phyloP scores from a whole-genome alignment of 1,284 basidiomycete genomes.

The Apiotrichum laibachii region DNA sequence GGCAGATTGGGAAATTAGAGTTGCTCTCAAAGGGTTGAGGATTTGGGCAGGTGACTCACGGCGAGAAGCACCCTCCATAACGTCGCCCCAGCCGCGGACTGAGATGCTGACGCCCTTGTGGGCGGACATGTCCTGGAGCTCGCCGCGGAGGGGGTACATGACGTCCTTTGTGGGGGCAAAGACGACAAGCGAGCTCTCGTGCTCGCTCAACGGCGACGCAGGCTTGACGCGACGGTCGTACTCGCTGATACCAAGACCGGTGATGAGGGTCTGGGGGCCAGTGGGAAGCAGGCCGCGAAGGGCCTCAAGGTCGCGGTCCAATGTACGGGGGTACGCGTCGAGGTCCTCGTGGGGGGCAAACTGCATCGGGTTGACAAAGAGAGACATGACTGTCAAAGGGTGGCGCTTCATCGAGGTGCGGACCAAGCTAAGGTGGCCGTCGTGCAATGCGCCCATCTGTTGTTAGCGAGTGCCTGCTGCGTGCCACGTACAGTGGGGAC shows the following conservation, averaged over 20 bases:
- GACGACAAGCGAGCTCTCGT: slow-evolving; percentile 61
- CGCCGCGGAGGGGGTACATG: slow-evolving; percentile 79
- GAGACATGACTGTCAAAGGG: slow-evolving; percentile 84
- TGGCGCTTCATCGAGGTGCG: slow-evolving; percentile 69
- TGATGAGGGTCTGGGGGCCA: slow-evolving; percentile 36
- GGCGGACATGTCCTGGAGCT: slow-evolving; percentile 68
- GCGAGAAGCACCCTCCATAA: slow-evolving; percentile 50
- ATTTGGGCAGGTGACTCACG: slow-evolving; percentile 34
- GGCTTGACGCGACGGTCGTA: slow-evolving; percentile 19
- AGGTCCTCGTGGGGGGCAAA: slow-evolving; percentile 96
- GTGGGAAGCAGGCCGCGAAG: slow-evolving; percentile 62
- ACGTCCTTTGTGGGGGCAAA: slow-evolving; percentile 73
- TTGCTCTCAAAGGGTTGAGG: too few species aligned
- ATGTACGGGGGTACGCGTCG: slow-evolving; percentile 81
- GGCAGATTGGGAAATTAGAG: not conserved
- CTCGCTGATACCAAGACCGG: slow-evolving; percentile 39
- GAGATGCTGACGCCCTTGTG: slow-evolving; percentile 90
- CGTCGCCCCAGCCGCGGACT: slow-evolving; percentile 72
- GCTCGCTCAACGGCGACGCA: slow-evolving; percentile 1
- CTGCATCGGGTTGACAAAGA: slow-evolving; percentile 97
- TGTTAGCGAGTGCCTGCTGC: not conserved
- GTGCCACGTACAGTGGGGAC: slow-evolving; percentile 65
- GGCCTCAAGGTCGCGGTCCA: slow-evolving; percentile 55
- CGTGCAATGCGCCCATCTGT: slow-evolving; percentile 89
- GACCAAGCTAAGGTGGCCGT: slow-evolving; percentile 83